Evolutionary conservation across 352 stramenopile species (phyloP), one percentile per base, ranked within the genome.

Genomic region (Globisporangium takayamanum): DNA sequence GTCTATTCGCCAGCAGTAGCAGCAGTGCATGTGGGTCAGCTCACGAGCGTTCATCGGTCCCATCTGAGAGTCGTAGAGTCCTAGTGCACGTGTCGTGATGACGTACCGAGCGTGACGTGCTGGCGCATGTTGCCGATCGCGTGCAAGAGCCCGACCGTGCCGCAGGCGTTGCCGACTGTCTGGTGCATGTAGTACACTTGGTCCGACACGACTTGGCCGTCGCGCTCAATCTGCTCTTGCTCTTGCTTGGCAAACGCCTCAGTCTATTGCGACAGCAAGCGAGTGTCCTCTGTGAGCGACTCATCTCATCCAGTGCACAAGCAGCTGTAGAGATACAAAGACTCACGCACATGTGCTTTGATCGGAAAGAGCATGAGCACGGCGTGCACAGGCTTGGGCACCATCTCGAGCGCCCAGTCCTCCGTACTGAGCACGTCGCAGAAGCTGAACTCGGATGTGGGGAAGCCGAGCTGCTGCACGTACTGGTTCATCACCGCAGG

Each of bases 311-410:
- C 28, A 16, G 28, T 20, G 8, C 7, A 36, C 33, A 20, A n/a
- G 4, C 12, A 18, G 46, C 15, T 18, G 14, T 30, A 12, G 18
- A 50, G n/a, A 30, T 10, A 12, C 46, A 57, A 6, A 15, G 15
- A 22, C 48, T 53, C 44, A 49, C 73, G 57, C 73, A 95, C 86
- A 36, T 86, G 82, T 3, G 82, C 66, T 63, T 96, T 98, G 65
- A 98, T 94, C 7, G 96, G 96, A 73, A 98, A 98, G 25, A 98
- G 83, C 78, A 98, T 95, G 55, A 98, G 68, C 49, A 99, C 92
- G 30, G 78, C 96, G 26, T 89, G 72, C 1, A 98, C 94, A 6
- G 95, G 95, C 56, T 81, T 75, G 20, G 94, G 88, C 54, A 99
- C 94, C 95, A 99, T 98, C 18, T 91, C 92, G 44, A 98, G 72